These are phyloP conservation scores for Globisporangium spinosum DNA, from an alignment of 352 stramenopile genomes.

Conservation along the genomic window DNA sequence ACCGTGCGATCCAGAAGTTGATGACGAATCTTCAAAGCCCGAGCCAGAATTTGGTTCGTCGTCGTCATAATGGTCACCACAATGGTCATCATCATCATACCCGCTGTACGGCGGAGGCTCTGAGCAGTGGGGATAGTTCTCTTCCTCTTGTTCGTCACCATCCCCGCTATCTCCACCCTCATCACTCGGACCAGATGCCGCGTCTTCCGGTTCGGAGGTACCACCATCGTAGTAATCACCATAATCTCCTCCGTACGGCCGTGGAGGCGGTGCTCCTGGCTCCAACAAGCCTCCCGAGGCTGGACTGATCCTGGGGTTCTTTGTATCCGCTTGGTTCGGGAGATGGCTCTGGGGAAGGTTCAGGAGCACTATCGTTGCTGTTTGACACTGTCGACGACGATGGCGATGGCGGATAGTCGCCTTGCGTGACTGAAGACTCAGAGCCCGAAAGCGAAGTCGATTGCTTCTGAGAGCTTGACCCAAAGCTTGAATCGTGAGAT, in stretches of 20 bases:
- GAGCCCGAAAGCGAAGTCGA: too few species aligned
- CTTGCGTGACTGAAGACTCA: background rate
- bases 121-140: background rate
- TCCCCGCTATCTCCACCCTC: background rate
- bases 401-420: background rate
- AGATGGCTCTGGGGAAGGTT: background rate
- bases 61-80: background rate
- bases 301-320: background rate
- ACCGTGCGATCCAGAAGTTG: background rate
- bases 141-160: background rate
- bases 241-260: background rate
- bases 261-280: background rate
- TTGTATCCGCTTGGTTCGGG: background rate
- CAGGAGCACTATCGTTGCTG: background rate
- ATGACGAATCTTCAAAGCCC: background rate
- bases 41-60: background rate
- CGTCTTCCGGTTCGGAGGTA: background rate
- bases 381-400: background rate
- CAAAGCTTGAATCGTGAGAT: too few species aligned
- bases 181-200: too few species aligned
- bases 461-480: too few species aligned
- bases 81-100: background rate
- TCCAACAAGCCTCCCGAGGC: background rate
- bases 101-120: background rate
- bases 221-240: background rate